Conservation (phyloP, 129 eudicot genomes). For the Flaveria brownii region DNA sequence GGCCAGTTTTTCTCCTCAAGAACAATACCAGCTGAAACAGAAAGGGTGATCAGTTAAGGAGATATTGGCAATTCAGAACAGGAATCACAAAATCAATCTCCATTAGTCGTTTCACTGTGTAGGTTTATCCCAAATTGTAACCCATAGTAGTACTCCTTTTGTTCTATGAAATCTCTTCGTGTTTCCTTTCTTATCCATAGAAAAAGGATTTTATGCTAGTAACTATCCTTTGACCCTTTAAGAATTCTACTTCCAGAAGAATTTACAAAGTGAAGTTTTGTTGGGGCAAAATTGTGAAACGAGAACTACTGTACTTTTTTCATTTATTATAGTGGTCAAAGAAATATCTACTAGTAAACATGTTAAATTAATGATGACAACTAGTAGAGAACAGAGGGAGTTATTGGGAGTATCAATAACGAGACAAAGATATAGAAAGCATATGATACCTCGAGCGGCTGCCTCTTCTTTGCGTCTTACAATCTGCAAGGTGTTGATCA, state of each 20-base stretch:
- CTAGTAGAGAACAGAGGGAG: background rate
- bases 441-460: constrained; percentile 34
- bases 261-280: background rate
- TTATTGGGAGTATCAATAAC: background rate
- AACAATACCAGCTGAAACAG: constrained; percentile 92
- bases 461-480: constrained; percentile 46
- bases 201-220: no score
- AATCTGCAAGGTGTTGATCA: constrained; percentile 24
- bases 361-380: background rate
- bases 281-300: background rate
- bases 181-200: background rate
- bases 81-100: background rate
- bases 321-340: background rate
- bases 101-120: background rate
- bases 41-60: background rate
- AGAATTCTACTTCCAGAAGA: background rate
- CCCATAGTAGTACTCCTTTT: background rate
- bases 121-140: background rate
- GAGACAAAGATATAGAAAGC: background rate
- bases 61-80: background rate
- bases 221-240: background rate
- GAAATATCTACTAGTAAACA: background rate
- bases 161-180: background rate
- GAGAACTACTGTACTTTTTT: background rate
- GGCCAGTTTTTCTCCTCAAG: constrained; percentile 98